Evolutionary conservation across 2,329 filamentous ascomycete species (phyloP), one percentile per base, ranked within the genome.

Genomic region (Ophiostoma perfectum): DNA sequence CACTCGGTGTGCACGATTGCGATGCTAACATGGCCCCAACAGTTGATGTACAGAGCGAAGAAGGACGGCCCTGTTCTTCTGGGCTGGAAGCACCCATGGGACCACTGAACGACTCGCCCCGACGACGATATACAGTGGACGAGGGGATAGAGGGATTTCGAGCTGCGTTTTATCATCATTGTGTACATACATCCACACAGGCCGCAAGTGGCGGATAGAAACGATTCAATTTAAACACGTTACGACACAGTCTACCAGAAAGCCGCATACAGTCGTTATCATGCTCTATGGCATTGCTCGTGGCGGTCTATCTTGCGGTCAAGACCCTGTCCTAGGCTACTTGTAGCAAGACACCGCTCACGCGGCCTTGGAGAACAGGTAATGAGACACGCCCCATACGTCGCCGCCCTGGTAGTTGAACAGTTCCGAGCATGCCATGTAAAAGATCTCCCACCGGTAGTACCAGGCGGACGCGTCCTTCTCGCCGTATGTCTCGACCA

Each of bases 21-120:
- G 11, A 69, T 64, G 68, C 72, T 71, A 66, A 72, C 70, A 2
- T 49, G 8, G 39, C 27, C 27, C 27, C 27, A 3, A 11, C 75
- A 97, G 93, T 81, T 97, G 77, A 93, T 97, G 88, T 98, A 97
- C 83, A 88, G 95, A 76, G 92, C 93, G 75, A 96, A 94, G 87
- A 90, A 97, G 83, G 95, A 99, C 76, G 93, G 86, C 68, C 85
- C 94, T 38, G 94, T 88, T 67, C 82, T 98, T 72, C 78, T 99
- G 75, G 95, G 95, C 78, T 92, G 88, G 90, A 97, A 93, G 83
- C 95, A 98, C 80, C 95, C 93, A 73, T 97, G 93, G 92, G 93
- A 97, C 74, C 93, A 97, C 81, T 97, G 83, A 85, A 80, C 66
- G 67, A 60, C 38, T 49, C 67, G 64, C 62, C 62, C 7, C 27